These are phyloP conservation scores for Cucurbita pepo DNA, from an alignment of 306 rosid species.

Conservation along the genomic window DNA sequence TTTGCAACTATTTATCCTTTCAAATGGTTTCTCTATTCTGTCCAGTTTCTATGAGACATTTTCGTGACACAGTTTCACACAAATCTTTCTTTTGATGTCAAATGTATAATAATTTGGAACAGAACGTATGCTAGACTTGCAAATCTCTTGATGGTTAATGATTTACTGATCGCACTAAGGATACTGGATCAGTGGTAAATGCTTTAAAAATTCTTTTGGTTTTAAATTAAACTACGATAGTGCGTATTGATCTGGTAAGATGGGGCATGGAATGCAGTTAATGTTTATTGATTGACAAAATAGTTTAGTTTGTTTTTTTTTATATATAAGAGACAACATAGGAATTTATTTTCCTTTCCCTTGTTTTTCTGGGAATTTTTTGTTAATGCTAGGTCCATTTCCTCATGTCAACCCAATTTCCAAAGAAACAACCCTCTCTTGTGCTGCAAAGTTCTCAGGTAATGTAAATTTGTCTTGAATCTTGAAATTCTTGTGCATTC, in stretches of 20 bases:
- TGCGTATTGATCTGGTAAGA: not conserved
- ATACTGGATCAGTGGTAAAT: not conserved
- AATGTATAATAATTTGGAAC: not conserved
- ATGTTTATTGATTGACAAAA: not conserved
- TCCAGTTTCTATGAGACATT: not conserved
- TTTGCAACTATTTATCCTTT: not conserved
- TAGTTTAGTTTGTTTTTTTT: not conserved
- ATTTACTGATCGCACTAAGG: not conserved
- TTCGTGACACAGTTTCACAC: not conserved
- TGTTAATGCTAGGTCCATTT: conserved; percentile 47
- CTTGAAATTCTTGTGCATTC: not conserved
- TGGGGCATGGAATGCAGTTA: not conserved
- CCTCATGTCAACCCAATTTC: conserved; percentile 64
- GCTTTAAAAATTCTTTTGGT: not conserved
- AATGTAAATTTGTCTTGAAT: not conserved
- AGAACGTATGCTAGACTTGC: not conserved
- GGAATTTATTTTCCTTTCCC: not conserved
- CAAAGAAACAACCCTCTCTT: conserved; percentile 69
- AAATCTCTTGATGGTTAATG: not conserved
- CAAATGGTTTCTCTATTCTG: not conserved
- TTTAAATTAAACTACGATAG: not conserved
- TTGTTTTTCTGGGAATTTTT: conserved; percentile 7
- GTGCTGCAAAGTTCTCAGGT: conserved; percentile 96
- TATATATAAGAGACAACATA: no score
- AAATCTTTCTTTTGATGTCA: not conserved